Evolutionary conservation across 768 basidiomycete genomes (phyloP).

Genomic region (Trametes coccinea): DNA sequence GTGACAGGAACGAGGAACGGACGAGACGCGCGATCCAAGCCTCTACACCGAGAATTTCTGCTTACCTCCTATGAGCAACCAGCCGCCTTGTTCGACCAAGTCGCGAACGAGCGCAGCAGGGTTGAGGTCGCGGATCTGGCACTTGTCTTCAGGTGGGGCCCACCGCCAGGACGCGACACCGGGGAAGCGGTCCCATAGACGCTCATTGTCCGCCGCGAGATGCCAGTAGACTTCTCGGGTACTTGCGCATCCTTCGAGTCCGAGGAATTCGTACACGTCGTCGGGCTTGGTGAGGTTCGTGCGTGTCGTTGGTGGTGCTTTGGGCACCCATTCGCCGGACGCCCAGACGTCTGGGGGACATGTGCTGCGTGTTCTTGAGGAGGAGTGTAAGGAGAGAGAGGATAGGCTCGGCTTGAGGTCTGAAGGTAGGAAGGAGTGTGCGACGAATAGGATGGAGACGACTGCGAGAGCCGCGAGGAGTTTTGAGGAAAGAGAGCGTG

Average conservation of each 20-base stretch:
- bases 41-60: conserved; percentile 5
- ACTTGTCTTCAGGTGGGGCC: conserved; percentile 46
- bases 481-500: conserved; percentile 16
- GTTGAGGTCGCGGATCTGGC: conserved; percentile 44
- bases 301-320: conserved; percentile 34
- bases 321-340: conserved; percentile 43
- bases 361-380: conserved; percentile 15
- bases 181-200: conserved; percentile 55
- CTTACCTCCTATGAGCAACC: conserved; percentile 66
- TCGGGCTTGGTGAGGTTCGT: conserved; percentile 25
- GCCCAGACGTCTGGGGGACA: conserved; percentile 41
- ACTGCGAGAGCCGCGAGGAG: conserved; percentile 14
- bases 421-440: conserved; percentile 15
- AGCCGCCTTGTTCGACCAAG: conserved; percentile 68
- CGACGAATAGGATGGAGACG: conserved; percentile 6
- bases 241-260: conserved; percentile 62
- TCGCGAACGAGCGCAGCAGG: conserved; percentile 49
- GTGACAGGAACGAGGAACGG: not conserved
- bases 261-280: conserved; percentile 53
- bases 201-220: conserved; percentile 50
- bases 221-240: conserved; percentile 66
- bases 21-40: not conserved
- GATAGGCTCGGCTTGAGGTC: conserved; percentile 3
- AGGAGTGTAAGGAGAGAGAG: conserved; percentile 1
- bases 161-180: conserved; percentile 52